Percentiles rank a stretch among this genome's conserved stretches.
phyloP scores from a whole-genome alignment of 2,329 filamentous ascomycete species.

The Alternaria gaisen region DNA sequence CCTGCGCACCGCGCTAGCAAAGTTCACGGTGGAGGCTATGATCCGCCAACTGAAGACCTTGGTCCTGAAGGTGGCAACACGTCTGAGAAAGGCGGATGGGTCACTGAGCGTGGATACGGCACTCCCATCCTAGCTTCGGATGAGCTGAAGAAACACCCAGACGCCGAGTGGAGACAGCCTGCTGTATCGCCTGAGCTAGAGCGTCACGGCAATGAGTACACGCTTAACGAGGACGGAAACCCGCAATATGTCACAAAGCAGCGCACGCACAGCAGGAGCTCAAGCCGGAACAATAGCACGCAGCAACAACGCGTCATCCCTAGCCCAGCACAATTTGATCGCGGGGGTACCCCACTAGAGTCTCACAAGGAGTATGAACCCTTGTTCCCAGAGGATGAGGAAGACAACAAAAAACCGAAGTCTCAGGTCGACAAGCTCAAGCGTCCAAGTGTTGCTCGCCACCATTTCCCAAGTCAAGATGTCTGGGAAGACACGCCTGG shows the following conservation, averaged over 20 bases:
- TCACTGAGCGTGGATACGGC: constrained; percentile 69
- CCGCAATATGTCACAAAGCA: constrained; percentile 59
- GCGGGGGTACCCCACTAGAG: constrained; percentile 74
- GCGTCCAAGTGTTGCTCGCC: constrained; percentile 58
- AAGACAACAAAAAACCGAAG: constrained; percentile 63
- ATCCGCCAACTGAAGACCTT: constrained; percentile 62
- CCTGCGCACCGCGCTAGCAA: constrained; percentile 59
- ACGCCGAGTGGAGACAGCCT: constrained; percentile 74
- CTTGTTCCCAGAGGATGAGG: constrained; percentile 80
- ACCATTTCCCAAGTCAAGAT: constrained; percentile 91
- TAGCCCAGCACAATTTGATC: constrained; percentile 58
- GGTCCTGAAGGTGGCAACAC: constrained; percentile 57
- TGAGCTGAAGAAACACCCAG: constrained; percentile 79
- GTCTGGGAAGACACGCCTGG: constrained; percentile 96
- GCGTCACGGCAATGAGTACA: constrained; percentile 65
- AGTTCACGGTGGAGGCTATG: constrained; percentile 59
- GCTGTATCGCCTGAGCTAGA: constrained; percentile 77
- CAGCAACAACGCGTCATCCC: constrained; percentile 54
- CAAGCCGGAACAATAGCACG: constrained; percentile 66
- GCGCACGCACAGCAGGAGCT: constrained; percentile 61
- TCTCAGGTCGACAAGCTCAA: constrained; percentile 66
- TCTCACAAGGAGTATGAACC: constrained; percentile 96
- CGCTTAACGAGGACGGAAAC: constrained; percentile 53
- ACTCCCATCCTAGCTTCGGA: constrained; percentile 89
- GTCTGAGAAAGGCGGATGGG: constrained; percentile 58